Percentiles rank a stretch among this genome's conserved stretches.
These are phyloP conservation scores for Centrapalus pauciflorus DNA, from an alignment of 129 eudicot genomes.

Conservation along the genomic window DNA sequence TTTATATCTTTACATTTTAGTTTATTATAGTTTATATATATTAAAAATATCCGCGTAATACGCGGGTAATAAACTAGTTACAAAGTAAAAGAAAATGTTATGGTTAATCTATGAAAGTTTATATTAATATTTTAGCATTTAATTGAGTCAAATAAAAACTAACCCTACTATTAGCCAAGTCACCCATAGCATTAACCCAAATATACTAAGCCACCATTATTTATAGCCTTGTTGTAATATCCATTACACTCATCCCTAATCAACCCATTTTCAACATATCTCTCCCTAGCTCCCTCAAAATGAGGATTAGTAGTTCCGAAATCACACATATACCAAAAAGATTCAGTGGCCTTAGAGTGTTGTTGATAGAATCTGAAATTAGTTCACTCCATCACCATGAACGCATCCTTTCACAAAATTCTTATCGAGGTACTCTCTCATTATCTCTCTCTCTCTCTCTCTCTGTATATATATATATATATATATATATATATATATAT, in stretches of 20 bases:
- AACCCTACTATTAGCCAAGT: too few species aligned
- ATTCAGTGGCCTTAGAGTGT: constrained; percentile 10
- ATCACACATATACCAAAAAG: not conserved
- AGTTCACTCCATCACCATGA: constrained; percentile 1
- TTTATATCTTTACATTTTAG: too few species aligned
- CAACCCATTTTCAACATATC: not conserved
- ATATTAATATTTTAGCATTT: too few species aligned
- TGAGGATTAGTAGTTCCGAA: not conserved
- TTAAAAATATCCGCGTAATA: too few species aligned
- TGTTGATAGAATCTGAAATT: constrained; percentile 8
- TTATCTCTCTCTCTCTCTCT: not conserved
- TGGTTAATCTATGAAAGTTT: too few species aligned
- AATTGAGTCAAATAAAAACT: too few species aligned
- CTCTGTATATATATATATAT: too few species aligned
- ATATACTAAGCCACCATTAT: not conserved
- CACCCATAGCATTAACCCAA: too few species aligned
- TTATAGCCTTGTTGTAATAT: not conserved
- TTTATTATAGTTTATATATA: too few species aligned
- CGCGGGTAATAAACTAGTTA: too few species aligned
- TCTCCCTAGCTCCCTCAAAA: constrained; percentile 1
- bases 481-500: too few species aligned
- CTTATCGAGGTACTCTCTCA: constrained; percentile 14
- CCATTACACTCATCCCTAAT: not conserved
- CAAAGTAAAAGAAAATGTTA: too few species aligned
- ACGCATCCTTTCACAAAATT: not conserved